Percentiles rank a stretch among this genome's conserved stretches.
Conservation (phyloP, 2,329 filamentous ascomycete genomes). For the Colletotrichum viniferum region DNA sequence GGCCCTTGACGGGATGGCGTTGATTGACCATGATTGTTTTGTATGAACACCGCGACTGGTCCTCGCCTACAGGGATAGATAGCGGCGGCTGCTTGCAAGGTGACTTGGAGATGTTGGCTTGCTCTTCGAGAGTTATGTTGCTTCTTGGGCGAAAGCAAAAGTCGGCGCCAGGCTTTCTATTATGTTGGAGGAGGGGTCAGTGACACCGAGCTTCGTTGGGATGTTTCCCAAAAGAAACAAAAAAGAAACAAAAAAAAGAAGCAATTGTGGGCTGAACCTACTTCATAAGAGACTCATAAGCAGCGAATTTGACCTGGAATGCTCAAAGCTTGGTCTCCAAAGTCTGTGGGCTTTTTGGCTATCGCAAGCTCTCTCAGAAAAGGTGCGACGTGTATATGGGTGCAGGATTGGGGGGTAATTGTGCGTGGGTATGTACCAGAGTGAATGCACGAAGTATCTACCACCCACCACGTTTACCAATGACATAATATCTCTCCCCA, state of each 20-base stretch:
- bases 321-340: background rate
- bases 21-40: slow-evolving; percentile 49
- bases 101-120: slow-evolving; percentile 23
- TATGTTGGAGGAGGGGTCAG: background rate
- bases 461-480: background rate
- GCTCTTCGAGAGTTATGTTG: slow-evolving; percentile 29
- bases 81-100: background rate
- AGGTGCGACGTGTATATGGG: background rate
- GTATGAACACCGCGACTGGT: background rate
- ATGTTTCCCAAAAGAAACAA: background rate
- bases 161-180: slow-evolving; percentile 33
- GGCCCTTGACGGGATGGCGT: slow-evolving; percentile 50
- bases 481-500: slow-evolving; percentile 17
- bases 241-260: background rate
- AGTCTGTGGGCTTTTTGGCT: background rate
- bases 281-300: background rate
- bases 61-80: background rate
- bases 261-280: slow-evolving; percentile 5
- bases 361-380: background rate
- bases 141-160: slow-evolving; percentile 36
- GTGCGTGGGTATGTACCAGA: background rate
- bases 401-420: background rate
- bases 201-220: background rate
- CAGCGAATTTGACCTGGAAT: background rate
- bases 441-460: background rate